Evolutionary conservation across 768 basidiomycete genomes (phyloP).

Genomic region (Termitomyces sp.): DNA sequence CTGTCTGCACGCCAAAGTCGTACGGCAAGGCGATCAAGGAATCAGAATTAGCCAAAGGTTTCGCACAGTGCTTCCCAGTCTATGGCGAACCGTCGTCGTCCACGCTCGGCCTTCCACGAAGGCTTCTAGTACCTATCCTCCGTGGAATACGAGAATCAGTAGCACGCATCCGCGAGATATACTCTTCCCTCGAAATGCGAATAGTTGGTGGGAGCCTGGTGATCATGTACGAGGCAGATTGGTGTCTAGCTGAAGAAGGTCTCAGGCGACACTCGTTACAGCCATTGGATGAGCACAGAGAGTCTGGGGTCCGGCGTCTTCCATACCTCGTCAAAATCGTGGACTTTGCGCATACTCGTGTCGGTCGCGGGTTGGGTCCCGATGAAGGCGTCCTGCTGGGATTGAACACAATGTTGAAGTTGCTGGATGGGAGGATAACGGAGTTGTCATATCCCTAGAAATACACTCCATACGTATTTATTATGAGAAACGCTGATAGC

Average conservation of each 20-base stretch:
- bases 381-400: slow-evolving; percentile 78
- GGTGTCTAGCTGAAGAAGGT: slow-evolving; percentile 38
- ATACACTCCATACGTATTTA: background rate
- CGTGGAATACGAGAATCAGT: slow-evolving; percentile 50
- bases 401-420: slow-evolving; percentile 54
- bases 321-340: slow-evolving; percentile 74
- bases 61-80: slow-evolving; percentile 75
- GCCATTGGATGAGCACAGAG: slow-evolving; percentile 28
- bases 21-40: slow-evolving; percentile 77
- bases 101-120: slow-evolving; percentile 50
- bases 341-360: slow-evolving; percentile 90
- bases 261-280: slow-evolving; percentile 28
- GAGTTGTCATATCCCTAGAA: slow-evolving; percentile 12
- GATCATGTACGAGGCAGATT: slow-evolving; percentile 66
- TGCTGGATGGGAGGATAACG: slow-evolving; percentile 44
- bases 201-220: slow-evolving; percentile 82
- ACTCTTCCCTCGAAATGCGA: slow-evolving; percentile 59
- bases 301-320: slow-evolving; percentile 36
- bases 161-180: slow-evolving; percentile 42
- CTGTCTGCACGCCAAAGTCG: slow-evolving; percentile 61
- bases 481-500: slow-evolving; percentile 2
- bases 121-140: slow-evolving; percentile 58
- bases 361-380: slow-evolving; percentile 65
- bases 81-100: slow-evolving; percentile 17
- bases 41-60: slow-evolving; percentile 66